A percentile compares a stretch with the other conserved stretches of the same genome.
Conservation (phyloP, 306 rosid species). For the Corylus americana region DNA sequence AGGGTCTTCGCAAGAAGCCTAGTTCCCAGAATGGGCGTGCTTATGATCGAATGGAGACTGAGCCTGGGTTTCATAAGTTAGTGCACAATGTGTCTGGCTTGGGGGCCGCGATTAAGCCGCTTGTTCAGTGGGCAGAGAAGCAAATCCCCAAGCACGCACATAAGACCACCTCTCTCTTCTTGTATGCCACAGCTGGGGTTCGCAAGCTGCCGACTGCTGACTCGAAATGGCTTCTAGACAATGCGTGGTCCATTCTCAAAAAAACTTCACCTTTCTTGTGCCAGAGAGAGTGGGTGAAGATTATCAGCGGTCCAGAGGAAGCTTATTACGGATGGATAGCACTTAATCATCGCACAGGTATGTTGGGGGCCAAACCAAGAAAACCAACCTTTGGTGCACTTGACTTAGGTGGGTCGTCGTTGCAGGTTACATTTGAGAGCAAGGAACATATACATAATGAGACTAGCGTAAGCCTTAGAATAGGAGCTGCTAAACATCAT, state of each 20-base stretch:
- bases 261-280: conserved; percentile 75
- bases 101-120: conserved; percentile 67
- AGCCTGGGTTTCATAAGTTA: conserved; percentile 88
- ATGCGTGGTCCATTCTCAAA: conserved; percentile 77
- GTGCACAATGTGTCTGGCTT: conserved; percentile 66
- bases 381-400: conserved; percentile 86
- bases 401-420: conserved; percentile 91
- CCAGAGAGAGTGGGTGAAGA: conserved; percentile 70
- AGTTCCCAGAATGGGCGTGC: conserved; percentile 65
- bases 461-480: conserved; percentile 71
- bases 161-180: conserved; percentile 66
- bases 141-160: conserved; percentile 74
- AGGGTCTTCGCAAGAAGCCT: conserved; percentile 40
- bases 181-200: conserved; percentile 94
- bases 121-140: conserved; percentile 81
- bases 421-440: conserved; percentile 97
- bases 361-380: conserved; percentile 68
- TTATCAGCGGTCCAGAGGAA: conserved; percentile 82
- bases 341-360: conserved; percentile 66
- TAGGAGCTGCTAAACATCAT: conserved; percentile 80
- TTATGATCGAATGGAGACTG: conserved; percentile 88
- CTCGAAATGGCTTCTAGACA: conserved; percentile 78
- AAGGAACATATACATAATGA: conserved; percentile 50
- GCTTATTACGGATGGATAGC: conserved; percentile 98
- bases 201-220: conserved; percentile 65